phyloP scores from a whole-genome alignment of 148 eudicot species.

The Fagopyrum esculentum region DNA sequence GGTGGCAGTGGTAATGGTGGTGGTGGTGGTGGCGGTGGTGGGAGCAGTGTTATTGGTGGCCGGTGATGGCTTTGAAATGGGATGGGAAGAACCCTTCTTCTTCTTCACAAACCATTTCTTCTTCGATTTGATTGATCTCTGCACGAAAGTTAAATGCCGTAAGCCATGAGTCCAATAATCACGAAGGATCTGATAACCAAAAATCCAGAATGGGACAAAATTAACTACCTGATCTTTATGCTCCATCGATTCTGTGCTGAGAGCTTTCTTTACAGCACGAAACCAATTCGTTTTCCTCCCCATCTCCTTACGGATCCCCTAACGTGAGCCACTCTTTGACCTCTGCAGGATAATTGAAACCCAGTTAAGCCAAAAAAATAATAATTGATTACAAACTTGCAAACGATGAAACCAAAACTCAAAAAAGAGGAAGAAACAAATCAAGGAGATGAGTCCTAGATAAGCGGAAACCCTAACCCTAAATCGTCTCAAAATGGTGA shows the following conservation, averaged over 20 bases:
- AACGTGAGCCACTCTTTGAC: background rate
- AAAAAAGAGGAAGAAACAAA: background rate
- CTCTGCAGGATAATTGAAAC: background rate
- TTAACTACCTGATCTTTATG: slow-evolving; percentile 32
- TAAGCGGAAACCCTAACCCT: no score
- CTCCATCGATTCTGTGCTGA: slow-evolving; percentile 46
- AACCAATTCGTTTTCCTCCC: slow-evolving; percentile 81
- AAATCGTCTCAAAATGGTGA: no score
- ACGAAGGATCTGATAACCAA: background rate
- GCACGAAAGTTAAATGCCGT: background rate
- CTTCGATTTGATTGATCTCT: slow-evolving; percentile 53
- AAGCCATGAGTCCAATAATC: background rate
- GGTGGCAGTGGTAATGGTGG: slow-evolving; percentile 19
- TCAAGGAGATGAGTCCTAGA: no score
- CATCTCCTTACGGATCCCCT: slow-evolving; percentile 41
- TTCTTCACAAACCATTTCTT: slow-evolving; percentile 49
- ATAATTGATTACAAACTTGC: background rate
- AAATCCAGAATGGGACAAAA: background rate
- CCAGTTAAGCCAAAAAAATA: background rate
- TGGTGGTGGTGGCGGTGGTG: background rate
- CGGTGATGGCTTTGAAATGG: slow-evolving; percentile 16
- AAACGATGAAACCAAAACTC: background rate
- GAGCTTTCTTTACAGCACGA: slow-evolving; percentile 67
- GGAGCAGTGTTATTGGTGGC: slow-evolving; percentile 1
- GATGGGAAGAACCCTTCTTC: slow-evolving; percentile 30